These are phyloP conservation scores for Botrytis fragariae DNA, from an alignment of 2,329 filamentous ascomycete genomes.

Conservation along the genomic window DNA sequence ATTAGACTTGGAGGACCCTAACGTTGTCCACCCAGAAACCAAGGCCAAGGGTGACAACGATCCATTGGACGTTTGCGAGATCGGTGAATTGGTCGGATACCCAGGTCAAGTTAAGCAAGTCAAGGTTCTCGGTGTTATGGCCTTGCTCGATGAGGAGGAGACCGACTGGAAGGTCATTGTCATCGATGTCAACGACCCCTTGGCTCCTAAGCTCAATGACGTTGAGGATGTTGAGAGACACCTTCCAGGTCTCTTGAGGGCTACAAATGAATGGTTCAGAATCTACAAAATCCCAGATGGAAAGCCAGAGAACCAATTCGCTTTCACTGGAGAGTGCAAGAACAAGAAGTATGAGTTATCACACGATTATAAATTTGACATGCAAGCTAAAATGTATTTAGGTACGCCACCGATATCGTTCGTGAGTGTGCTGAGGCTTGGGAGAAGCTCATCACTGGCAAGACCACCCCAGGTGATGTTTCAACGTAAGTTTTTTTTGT, in stretches of 20 bases:
- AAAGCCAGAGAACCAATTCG: constrained; percentile 99
- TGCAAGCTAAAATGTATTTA: constrained; percentile 39
- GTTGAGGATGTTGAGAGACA: constrained; percentile 99
- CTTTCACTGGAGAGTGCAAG: constrained; percentile 99
- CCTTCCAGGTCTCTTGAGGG: constrained; percentile 91
- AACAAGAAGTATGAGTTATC: constrained; percentile 79
- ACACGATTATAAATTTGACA: background rate
- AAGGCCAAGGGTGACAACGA: constrained; percentile 99
- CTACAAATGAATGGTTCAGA: constrained; percentile 99
- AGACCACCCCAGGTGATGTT: constrained; percentile 73
- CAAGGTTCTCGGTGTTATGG: constrained; percentile 99
- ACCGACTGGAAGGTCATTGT: constrained; percentile 99
- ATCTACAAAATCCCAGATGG: constrained; percentile 99
- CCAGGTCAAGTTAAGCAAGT: constrained; percentile 98
- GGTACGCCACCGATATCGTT: constrained; percentile 92
- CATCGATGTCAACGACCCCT: constrained; percentile 96
- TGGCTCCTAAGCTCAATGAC: constrained; percentile 95
- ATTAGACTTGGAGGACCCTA: constrained; percentile 97
- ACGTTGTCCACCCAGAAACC: constrained; percentile 93
- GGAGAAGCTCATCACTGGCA: constrained; percentile 93
- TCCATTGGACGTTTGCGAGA: constrained; percentile 98
- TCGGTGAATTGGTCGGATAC: constrained; percentile 96
- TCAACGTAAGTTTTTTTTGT: constrained; percentile 64
- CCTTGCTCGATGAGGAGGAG: constrained; percentile 97
- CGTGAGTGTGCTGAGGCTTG: constrained; percentile 95